Conservation (phyloP, 192 early-diverging fungal species). For the Chytriomyces sp. region DNA sequence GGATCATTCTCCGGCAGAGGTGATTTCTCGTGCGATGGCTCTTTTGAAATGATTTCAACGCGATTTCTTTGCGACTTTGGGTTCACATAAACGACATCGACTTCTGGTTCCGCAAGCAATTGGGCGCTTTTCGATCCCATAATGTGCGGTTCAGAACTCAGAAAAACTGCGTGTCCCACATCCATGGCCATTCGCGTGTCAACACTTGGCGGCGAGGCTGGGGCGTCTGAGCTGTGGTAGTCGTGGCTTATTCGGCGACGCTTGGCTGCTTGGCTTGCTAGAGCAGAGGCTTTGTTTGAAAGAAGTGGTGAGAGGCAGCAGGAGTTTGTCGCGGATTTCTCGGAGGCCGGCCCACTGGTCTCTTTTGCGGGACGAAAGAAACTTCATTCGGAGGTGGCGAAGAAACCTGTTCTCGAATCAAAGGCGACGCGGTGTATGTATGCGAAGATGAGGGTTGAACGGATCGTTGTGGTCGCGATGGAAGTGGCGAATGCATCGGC, state of each 20-base stretch:
- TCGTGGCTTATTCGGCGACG: too few relatives aligned
- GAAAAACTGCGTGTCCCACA: constrained; percentile 1
- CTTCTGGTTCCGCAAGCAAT: background rate
- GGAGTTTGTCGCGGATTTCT: background rate
- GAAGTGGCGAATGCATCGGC: too few relatives aligned
- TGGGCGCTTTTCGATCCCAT: background rate
- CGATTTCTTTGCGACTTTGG: background rate
- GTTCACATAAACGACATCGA: background rate
- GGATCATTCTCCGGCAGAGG: background rate
- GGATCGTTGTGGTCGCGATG: too few relatives aligned
- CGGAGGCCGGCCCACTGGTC: background rate
- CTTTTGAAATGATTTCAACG: background rate
- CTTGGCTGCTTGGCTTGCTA: too few relatives aligned
- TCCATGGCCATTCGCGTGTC: constrained; percentile 21
- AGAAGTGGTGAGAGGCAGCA: too few relatives aligned
- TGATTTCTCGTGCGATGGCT: background rate
- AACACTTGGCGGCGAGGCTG: constrained; percentile 3
- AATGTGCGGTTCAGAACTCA: background rate
- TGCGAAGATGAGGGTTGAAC: too few relatives aligned
- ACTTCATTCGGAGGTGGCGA: too few relatives aligned
- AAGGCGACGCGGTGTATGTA: too few relatives aligned
- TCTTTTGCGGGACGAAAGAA: background rate
- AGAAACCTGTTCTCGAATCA: too few relatives aligned
- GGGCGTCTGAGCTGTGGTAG: background rate
- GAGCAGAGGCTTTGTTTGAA: background rate